Evolutionary conservation across 2,329 filamentous ascomycete species (phyloP), one percentile per base, ranked within the genome.

Genomic region (Rachicladosporium sp.): DNA sequence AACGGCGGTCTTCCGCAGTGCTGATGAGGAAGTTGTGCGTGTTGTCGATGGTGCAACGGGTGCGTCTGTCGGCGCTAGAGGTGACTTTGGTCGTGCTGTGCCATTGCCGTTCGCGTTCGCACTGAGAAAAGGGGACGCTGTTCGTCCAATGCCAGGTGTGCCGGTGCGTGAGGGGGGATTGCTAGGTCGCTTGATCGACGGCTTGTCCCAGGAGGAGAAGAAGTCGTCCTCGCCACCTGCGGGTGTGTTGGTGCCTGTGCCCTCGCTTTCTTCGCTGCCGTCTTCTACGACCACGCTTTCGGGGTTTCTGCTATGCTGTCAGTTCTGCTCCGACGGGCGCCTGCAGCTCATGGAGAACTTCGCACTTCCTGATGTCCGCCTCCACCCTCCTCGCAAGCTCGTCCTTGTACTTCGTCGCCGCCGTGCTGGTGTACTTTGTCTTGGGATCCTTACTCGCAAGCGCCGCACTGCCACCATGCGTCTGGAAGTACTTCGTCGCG

Each of bases 161-260:
- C 78, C 80, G 32, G 85, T 93, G 56, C 91, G 81, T 29, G 89
- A 95, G 32, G 91, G 75, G 10, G 91, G 89, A 50, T 93, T 93
- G 48, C 86, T 95, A 29, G 89, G 89, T 52, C 87, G 80, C 72
- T 96, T 98, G 66, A 98, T 93, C 4, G 87, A 76, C 13, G 91
- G 91, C 68, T 96, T 95, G 58, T 96, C 91, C 91, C 89, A 98
- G 1, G 87, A 95, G 7, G 89, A 94, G 66, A 98, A 98, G 71
- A 98, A 98, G 60, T 96, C 91, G 55, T 95, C 88, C 13, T 76
- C 71, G 50, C 94, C 87, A 50, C 78, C 82, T 34, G 82, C 74
- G n/a, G 88, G 84, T 8, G 86, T 93, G 49, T 73, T 76, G 31
- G 76, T 70, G 49, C 75, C 79, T 44, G 85, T 80, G 38, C 66